Percentiles rank a stretch among this genome's conserved stretches.
Conservation (phyloP, 805 yeast species). For the Spathaspora sp. region DNA sequence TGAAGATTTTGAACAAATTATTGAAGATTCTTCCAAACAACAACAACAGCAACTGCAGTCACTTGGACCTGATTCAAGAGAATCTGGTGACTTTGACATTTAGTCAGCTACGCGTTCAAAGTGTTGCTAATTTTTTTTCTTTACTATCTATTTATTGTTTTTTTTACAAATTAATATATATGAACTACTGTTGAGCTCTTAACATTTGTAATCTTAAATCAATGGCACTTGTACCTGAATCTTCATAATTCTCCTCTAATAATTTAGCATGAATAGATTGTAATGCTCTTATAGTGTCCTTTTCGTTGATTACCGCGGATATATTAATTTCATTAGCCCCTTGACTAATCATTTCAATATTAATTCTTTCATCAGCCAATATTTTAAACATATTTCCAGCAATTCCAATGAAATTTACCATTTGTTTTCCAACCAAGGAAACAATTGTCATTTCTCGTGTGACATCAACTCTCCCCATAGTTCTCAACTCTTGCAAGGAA, state of each 20-base stretch:
- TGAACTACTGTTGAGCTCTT: conserved; percentile 9
- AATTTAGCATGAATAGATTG: conserved; percentile 78
- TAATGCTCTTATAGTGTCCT: conserved; percentile 80
- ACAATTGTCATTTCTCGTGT: conserved; percentile 86
- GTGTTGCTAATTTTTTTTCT: neutral
- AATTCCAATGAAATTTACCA: conserved; percentile 94
- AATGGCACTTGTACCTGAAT: conserved; percentile 22
- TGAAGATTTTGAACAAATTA: conserved; percentile 59
- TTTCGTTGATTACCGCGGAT: conserved; percentile 86
- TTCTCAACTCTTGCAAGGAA: conserved; percentile 75
- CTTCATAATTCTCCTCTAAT: conserved; percentile 43
- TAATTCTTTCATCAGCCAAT: conserved; percentile 84
- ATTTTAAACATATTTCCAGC: conserved; percentile 97
- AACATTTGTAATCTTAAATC: conserved; percentile 30
- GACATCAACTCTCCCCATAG: conserved; percentile 85
- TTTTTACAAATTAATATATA: neutral
- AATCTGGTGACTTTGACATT: conserved; percentile 31
- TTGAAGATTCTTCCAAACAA: conserved; percentile 40
- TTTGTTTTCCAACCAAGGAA: conserved; percentile 92
- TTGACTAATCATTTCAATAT: conserved; percentile 97
- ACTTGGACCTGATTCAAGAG: conserved; percentile 7
- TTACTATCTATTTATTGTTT: neutral
- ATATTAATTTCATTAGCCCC: conserved; percentile 98
- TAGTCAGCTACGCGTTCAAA: too few species aligned
- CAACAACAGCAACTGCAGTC: neutral